Conservation (phyloP, 202 grass and related monocot species). For the Hordeum pubiflorum region DNA sequence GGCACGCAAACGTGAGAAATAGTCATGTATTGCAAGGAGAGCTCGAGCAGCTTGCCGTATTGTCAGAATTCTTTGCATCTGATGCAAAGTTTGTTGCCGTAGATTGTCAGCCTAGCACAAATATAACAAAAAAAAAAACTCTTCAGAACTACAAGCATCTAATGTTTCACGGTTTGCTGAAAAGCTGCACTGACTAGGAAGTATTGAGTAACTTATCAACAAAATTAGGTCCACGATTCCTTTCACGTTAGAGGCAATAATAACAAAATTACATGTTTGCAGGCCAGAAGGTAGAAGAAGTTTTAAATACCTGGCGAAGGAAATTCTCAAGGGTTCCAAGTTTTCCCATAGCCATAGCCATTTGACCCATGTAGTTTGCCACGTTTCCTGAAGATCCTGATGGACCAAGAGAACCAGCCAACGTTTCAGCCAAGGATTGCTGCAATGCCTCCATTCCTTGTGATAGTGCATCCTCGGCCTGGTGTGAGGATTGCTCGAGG, state of each 20-base stretch:
- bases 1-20: constrained; percentile 66
- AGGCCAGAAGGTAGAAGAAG: background rate
- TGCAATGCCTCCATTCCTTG: constrained; percentile 90
- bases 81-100: constrained; percentile 73
- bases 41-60: constrained; percentile 62
- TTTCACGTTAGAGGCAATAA: constrained; percentile 1
- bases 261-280: background rate
- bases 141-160: constrained; percentile 10
- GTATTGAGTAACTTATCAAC: background rate
- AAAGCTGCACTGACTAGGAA: background rate
- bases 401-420: constrained; percentile 70
- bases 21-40: constrained; percentile 70
- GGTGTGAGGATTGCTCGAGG: constrained; percentile 80
- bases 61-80: constrained; percentile 67
- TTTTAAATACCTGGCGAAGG: constrained; percentile 62
- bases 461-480: constrained; percentile 86
- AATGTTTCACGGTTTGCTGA: background rate
- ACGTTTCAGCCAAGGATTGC: constrained; percentile 75
- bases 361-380: constrained; percentile 93
- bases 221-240: constrained; percentile 2
- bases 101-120: constrained; percentile 73
- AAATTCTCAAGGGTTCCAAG: constrained; percentile 86
- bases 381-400: constrained; percentile 71
- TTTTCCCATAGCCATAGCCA: constrained; percentile 98
- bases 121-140: background rate